phyloP scores from a whole-genome alignment of 2,329 filamentous ascomycete genomes.

The Aureobasidium vineae region DNA sequence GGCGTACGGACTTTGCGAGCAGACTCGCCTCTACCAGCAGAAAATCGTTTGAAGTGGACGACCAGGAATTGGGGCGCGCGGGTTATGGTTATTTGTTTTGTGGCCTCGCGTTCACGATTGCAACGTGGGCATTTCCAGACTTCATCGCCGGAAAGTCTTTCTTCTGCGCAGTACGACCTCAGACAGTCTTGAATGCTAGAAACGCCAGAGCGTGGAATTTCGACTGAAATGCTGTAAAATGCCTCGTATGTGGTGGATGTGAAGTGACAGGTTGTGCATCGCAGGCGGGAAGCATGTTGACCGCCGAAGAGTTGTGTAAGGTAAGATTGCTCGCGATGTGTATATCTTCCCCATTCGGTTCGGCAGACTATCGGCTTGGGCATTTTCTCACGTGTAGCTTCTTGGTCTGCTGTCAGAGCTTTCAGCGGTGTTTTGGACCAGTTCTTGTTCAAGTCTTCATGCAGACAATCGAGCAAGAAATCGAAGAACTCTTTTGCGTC shows the following conservation, averaged over 20 bases:
- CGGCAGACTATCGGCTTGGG: slow-evolving; percentile 64
- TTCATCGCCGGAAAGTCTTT: slow-evolving; percentile 65
- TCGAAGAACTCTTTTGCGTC: slow-evolving; percentile 88
- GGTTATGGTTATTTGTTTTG: slow-evolving; percentile 70
- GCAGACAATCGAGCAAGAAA: slow-evolving; percentile 76
- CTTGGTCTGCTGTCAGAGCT: slow-evolving; percentile 59
- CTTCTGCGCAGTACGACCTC: slow-evolving; percentile 65
- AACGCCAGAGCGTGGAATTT: slow-evolving; percentile 62
- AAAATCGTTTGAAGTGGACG: slow-evolving; percentile 71
- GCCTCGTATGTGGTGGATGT: slow-evolving; percentile 67
- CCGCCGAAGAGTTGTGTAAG: slow-evolving; percentile 78
- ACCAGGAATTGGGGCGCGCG: slow-evolving; percentile 77
- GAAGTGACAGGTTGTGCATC: slow-evolving; percentile 60
- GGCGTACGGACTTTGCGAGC: slow-evolving; percentile 67
- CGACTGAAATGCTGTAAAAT: slow-evolving; percentile 69
- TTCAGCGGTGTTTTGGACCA: slow-evolving; percentile 60
- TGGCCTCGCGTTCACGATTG: slow-evolving; percentile 63
- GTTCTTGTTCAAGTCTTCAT: slow-evolving; percentile 78
- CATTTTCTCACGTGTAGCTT: slow-evolving; percentile 59
- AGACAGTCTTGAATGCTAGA: slow-evolving; percentile 68
- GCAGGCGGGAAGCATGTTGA: slow-evolving; percentile 61
- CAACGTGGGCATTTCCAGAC: slow-evolving; percentile 73
- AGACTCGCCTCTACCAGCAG: slow-evolving; percentile 52
- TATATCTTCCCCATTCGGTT: slow-evolving; percentile 72
- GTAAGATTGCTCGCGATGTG: slow-evolving; percentile 68